These are phyloP conservation scores for Kokia cookei DNA, from an alignment of 441 rosid genomes.

Conservation along the genomic window DNA sequence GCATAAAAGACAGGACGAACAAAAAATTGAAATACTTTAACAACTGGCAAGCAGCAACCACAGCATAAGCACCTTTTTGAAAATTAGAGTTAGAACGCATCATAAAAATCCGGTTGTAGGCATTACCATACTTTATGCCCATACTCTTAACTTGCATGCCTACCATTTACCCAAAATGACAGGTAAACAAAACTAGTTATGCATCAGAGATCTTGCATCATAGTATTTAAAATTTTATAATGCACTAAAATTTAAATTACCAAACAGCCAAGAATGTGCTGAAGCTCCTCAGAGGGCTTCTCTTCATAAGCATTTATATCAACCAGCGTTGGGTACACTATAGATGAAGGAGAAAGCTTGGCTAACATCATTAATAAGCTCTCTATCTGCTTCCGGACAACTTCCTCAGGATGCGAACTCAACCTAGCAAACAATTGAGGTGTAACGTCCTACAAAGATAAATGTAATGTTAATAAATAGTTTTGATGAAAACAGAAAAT, in stretches of 20 bases:
- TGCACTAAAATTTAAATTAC: conserved; percentile 37
- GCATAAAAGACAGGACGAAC: not conserved
- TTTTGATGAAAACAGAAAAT: conserved; percentile 17
- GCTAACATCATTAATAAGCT: conserved; percentile 85
- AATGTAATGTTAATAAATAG: not conserved
- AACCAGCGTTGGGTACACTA: conserved; percentile 89
- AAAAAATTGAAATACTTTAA: not conserved
- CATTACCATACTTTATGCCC: not conserved
- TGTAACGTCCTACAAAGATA: conserved; percentile 63
- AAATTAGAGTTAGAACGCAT: not conserved
- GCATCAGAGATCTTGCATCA: not conserved
- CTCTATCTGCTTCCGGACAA: conserved; percentile 82
- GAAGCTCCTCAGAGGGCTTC: conserved; percentile 84
- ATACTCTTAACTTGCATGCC: not conserved
- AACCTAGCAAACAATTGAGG: conserved; percentile 95
- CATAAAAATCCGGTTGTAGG: not conserved
- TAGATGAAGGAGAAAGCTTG: conserved; percentile 85
- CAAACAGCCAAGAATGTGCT: conserved; percentile 76
- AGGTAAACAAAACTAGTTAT: not conserved
- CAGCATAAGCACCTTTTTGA: not conserved
- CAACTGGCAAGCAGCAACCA: not conserved
- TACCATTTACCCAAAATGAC: conserved; percentile 4
- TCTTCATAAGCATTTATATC: conserved; percentile 77
- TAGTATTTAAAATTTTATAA: not conserved
- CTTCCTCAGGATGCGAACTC: conserved; percentile 93